Evolutionary conservation across 1,284 basidiomycete species (phyloP).

Genomic region (Kwoniella shivajii): DNA sequence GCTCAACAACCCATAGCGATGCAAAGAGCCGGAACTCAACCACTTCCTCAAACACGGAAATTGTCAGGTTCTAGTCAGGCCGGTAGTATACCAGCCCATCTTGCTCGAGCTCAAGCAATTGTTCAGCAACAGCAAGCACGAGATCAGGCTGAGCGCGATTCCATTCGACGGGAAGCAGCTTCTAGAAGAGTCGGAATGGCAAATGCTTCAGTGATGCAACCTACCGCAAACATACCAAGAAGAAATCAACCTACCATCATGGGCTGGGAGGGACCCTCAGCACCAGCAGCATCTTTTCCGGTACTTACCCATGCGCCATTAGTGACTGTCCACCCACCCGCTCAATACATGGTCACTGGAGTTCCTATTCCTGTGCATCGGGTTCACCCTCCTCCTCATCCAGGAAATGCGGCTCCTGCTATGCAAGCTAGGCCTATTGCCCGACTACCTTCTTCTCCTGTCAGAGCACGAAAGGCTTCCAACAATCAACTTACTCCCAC

Average conservation of each 20-base stretch:
- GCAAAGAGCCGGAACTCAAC: constrained; percentile 36
- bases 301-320: constrained; percentile 31
- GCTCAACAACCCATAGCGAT: constrained; percentile 22
- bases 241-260: constrained; percentile 22
- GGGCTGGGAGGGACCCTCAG: constrained; percentile 37
- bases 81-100: constrained; percentile 25
- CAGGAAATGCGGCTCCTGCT: constrained; percentile 7
- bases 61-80: constrained; percentile 15
- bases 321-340: constrained; percentile 34
- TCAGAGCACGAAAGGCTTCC: constrained; percentile 23
- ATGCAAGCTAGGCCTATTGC: constrained; percentile 38
- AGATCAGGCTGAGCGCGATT: constrained; percentile 29
- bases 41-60: constrained; percentile 25
- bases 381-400: constrained; percentile 39
- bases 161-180: constrained; percentile 19
- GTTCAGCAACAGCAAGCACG: constrained; percentile 33
- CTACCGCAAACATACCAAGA: background rate
- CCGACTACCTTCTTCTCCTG: constrained; percentile 31
- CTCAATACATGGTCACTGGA: constrained; percentile 14
- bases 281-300: constrained; percentile 17
- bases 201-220: constrained; percentile 36
- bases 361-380: constrained; percentile 22
- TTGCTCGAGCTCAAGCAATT: constrained; percentile 34
- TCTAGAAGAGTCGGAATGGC: constrained; percentile 30
- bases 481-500: constrained; percentile 1